Evolutionary conservation across 148 eudicot species (phyloP), one percentile per base, ranked within the genome.

Genomic region (Diospyros lotus): DNA sequence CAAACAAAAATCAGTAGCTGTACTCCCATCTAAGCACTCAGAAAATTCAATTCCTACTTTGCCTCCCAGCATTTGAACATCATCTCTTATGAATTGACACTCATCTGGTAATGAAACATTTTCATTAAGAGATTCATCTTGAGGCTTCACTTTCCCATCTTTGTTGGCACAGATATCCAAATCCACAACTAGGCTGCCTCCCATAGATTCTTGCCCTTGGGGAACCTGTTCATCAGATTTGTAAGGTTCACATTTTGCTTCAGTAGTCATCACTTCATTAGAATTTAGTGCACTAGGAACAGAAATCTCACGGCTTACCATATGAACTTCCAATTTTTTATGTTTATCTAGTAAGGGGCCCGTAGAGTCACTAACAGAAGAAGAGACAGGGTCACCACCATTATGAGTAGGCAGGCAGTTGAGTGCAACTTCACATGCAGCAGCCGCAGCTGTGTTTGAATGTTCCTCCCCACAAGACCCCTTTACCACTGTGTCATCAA

Each of bases 191-290:
- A 38, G 68, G 44, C 66, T 66, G 39, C 64, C 80, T 56, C 7
- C 76, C 58, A 42, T 65, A 68, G 67, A 55, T 38, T 55, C 83
- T 45, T 64, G 63, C 71, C 73, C 69, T 17, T 83, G 80, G 64
- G 69, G 53, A 39, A 74, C 46, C 5, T 70, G 56, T 55, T 65
- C 68, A 18, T 73, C 53, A 15, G 54, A 42, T 66, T 73, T 66
- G 42, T 53, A 50, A n/a, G 74, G 11, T 74, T 43, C 69, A 64
- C 12, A 73, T 45, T 53, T 76, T 5, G 64, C 54, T 73, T 73
- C 76, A 40, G 67, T 56, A 53, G 64, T 28, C 43, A 58, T 77
- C 69, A 62, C 43, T 54, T 5, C 68, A 53, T 76, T 64, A 61
- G 69, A 41, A 58, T 40, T 58, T 54, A 76, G 62, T 10, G 66